These are phyloP conservation scores for Cryptomeria japonica DNA, from an alignment of 75 land plant species.

Conservation along the genomic window DNA sequence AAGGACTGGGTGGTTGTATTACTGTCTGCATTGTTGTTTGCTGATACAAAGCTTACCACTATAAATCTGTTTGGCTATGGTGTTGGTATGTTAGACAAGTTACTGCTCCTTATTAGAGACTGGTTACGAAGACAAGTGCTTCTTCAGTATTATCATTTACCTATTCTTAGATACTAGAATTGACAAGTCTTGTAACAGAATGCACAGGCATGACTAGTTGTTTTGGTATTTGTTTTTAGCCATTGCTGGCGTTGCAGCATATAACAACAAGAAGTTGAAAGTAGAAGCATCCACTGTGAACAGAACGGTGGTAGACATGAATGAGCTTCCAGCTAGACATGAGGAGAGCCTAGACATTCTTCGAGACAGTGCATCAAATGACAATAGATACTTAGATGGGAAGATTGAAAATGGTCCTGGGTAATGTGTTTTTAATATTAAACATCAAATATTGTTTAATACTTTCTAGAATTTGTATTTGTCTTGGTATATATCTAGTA, in stretches of 20 bases:
- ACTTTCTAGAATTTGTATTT: not conserved
- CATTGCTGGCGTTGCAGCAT: slow-evolving; percentile 87
- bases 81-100: slow-evolving; percentile 58
- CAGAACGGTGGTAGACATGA: not conserved
- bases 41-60: slow-evolving; percentile 80
- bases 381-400: not conserved
- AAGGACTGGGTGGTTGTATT: slow-evolving; percentile 98
- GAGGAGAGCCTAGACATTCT: not conserved
- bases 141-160: not conserved
- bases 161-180: not conserved
- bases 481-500: not conserved
- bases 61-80: slow-evolving; percentile 90
- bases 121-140: not conserved
- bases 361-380: not conserved
- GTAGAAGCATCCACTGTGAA: slow-evolving; percentile 43
- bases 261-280: slow-evolving; percentile 85
- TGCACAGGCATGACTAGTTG: not conserved
- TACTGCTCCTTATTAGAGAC: not conserved
- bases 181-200: not conserved
- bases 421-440: not conserved
- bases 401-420: not conserved
- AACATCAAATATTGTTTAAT: not conserved
- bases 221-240: slow-evolving; percentile 47
- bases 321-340: slow-evolving; percentile 6
- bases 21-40: slow-evolving; percentile 80